phyloP scores from a whole-genome alignment of 2,329 filamentous ascomycete genomes.

The Pseudocercospora cruenta region DNA sequence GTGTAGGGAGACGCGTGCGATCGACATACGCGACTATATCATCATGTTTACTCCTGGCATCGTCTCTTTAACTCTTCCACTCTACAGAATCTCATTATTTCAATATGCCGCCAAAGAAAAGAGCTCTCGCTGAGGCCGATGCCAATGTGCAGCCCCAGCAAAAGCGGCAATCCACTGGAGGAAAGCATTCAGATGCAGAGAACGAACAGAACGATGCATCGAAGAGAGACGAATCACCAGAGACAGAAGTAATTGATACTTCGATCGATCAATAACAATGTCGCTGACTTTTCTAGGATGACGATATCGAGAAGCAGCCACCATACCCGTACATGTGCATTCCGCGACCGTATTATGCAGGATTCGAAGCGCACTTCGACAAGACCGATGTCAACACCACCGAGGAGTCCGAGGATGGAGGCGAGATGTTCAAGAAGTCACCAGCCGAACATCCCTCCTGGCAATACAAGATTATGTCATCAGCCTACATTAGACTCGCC shows the following conservation, averaged over 20 bases:
- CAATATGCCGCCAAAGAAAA: not conserved
- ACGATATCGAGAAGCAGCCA: not conserved
- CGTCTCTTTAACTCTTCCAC: not conserved
- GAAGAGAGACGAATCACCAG: not conserved
- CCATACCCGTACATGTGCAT: slow-evolving; percentile 17
- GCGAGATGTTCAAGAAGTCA: slow-evolving; percentile 16
- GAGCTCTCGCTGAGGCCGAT: not conserved
- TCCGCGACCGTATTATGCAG: not conserved
- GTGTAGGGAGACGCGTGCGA: not conserved
- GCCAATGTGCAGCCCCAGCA: not conserved
- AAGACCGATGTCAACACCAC: not conserved
- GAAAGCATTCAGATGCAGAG: not conserved
- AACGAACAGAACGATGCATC: not conserved
- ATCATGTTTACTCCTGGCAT: not conserved
- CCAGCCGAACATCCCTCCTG: slow-evolving; percentile 20
- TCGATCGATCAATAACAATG: not conserved
- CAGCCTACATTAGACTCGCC: not conserved
- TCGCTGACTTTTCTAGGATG: not conserved
- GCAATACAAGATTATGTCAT: slow-evolving; percentile 17
- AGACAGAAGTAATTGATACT: not conserved
- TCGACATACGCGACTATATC: not conserved
- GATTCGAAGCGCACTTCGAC: not conserved
- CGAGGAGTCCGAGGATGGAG: slow-evolving; percentile 4
- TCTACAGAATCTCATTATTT: not conserved
- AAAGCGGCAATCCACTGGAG: not conserved